Evolutionary conservation across 306 rosid species (phyloP).

Genomic region (Prunus davidiana): DNA sequence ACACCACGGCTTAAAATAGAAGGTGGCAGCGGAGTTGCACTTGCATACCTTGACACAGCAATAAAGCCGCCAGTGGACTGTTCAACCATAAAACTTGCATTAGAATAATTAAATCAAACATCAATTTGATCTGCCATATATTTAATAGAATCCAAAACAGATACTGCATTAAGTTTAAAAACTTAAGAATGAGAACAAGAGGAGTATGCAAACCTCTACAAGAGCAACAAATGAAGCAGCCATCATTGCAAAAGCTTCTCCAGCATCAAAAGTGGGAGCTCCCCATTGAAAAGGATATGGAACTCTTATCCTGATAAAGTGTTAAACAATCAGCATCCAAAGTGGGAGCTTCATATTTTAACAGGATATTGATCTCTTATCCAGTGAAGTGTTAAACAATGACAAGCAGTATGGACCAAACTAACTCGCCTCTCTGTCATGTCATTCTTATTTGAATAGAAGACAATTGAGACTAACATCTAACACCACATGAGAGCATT

Average conservation of each 20-base stretch:
- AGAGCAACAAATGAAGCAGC: slow-evolving; percentile 88
- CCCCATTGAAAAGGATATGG: slow-evolving; percentile 99
- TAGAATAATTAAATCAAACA: not conserved
- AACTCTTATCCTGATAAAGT: slow-evolving; percentile 67
- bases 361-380: slow-evolving; percentile 56
- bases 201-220: slow-evolving; percentile 61
- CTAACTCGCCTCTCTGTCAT: too few species aligned
- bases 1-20: slow-evolving; percentile 92
- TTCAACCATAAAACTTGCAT: slow-evolving; percentile 19
- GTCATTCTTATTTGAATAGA: too few species aligned
- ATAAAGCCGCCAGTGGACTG: slow-evolving; percentile 90
- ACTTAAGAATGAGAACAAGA: not conserved
- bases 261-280: slow-evolving; percentile 94
- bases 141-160: not conserved
- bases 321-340: slow-evolving; percentile 52
- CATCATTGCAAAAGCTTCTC: slow-evolving; percentile 99
- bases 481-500: not conserved
- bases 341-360: slow-evolving; percentile 76
- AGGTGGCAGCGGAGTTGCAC: slow-evolving; percentile 93
- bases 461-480: not conserved
- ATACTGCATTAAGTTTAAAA: not conserved
- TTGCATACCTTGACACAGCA: slow-evolving; percentile 84
- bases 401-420: too few species aligned
- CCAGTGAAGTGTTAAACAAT: too few species aligned
- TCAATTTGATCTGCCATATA: not conserved